Base-by-base conservation (phyloP, 306 rosid species). In the Myrica gale region DNA sequence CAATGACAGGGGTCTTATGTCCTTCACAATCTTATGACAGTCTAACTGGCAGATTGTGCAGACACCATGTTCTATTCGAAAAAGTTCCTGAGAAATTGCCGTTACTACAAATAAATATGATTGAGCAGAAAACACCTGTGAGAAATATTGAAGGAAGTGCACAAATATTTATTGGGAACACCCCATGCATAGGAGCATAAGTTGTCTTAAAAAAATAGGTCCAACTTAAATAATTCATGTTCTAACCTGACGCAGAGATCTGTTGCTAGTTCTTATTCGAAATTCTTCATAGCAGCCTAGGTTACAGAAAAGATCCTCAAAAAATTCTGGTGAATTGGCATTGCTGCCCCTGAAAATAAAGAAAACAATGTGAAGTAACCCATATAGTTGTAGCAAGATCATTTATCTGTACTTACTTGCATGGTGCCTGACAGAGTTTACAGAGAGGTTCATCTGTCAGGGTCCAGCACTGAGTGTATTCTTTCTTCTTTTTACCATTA, bases 231-330 rank as follows among this genome's bases (percentile, higher is more conserved):
- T 53, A 62, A 66, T 55, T 56, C 41, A 79, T 80, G 70, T 71
- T 72, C 92, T 71, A 74, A 92, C 98, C 88, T 83, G 93, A 60
- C 98, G 97, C 46, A 94, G 84, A 79, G 84, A 94, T 82, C 89
- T 82, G 74, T 69, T 89, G 84, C 98, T 94, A 63, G 93, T 92
- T 85, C 98, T 84, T 71, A 94, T 61, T 45, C 96, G 95, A 80
- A 90, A 94, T 63, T 94, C 98, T 83, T 89, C 95, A 67, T 87
- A 90, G 86, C 97, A 94, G 71, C 72, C 85, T 81, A 94, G 96
- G 77, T 88, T 87, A 82, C 98, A 94, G 82, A 92, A 94, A 68
- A 94, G 95, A 85, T 94, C 98, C 82, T 94, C 98, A 77, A 94
- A 88, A 87, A 48, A 94, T 79, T 94, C 97, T 73, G 97, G 97